These are phyloP conservation scores for Phialophora tarda DNA, from an alignment of 2,329 filamentous ascomycete species.

Conservation along the genomic window DNA sequence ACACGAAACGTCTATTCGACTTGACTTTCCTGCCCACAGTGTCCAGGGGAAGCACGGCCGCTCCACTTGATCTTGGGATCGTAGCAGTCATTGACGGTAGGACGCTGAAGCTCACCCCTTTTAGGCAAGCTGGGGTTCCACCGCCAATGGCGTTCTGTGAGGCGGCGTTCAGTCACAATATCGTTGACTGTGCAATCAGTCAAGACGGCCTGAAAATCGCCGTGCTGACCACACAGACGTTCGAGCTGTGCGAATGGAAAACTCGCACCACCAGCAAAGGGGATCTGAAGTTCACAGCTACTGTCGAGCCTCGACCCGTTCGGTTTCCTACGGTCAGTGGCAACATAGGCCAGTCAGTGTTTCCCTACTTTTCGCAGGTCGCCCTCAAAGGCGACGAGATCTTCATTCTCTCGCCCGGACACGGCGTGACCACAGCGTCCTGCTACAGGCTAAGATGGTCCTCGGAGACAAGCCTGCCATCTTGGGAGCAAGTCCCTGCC, in stretches of 20 bases:
- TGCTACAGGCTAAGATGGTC: slow-evolving; percentile 25
- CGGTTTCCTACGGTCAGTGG: slow-evolving; percentile 11
- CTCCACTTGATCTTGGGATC: slow-evolving; percentile 77
- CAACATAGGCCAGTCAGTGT: neutral
- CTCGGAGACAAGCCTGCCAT: neutral
- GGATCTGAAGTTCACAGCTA: slow-evolving; percentile 56
- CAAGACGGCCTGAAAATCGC: slow-evolving; percentile 69
- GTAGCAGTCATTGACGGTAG: slow-evolving; percentile 85
- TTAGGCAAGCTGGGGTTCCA: slow-evolving; percentile 82
- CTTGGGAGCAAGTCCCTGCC: slow-evolving; percentile 19
- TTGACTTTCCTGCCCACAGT: slow-evolving; percentile 28
- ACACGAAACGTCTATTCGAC: slow-evolving; percentile 37
- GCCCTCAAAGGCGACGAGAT: slow-evolving; percentile 53
- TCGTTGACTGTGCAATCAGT: slow-evolving; percentile 77
- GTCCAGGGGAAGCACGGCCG: slow-evolving; percentile 68
- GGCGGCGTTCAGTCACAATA: slow-evolving; percentile 65
- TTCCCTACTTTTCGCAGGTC: slow-evolving; percentile 48
- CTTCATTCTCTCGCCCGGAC: slow-evolving; percentile 49
- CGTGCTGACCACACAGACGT: slow-evolving; percentile 69
- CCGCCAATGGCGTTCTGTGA: slow-evolving; percentile 91
- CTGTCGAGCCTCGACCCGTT: slow-evolving; percentile 43
- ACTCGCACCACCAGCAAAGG: slow-evolving; percentile 52
- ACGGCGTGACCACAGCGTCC: slow-evolving; percentile 44
- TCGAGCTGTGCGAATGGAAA: slow-evolving; percentile 74
- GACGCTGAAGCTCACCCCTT: slow-evolving; percentile 80